A percentile compares a stretch with the other conserved stretches of the same genome.
phyloP scores from a whole-genome alignment of 164 flowering plant genomes.

The Kingdonia uniflora region DNA sequence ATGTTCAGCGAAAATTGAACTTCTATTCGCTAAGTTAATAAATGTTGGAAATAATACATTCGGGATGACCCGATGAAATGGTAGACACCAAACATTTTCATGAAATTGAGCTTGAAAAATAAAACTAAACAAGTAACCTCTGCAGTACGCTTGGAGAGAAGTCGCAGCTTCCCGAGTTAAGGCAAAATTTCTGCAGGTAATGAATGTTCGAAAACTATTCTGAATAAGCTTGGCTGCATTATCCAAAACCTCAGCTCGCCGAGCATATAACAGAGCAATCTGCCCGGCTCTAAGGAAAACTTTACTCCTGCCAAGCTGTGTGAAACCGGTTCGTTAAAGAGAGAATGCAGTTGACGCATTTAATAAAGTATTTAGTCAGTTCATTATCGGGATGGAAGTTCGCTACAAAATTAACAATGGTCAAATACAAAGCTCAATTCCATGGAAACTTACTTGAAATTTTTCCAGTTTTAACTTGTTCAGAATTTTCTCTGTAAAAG shows the following conservation, averaged over 20 bases:
- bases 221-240: constrained; percentile 73
- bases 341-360: constrained; percentile 1
- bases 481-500: constrained; percentile 53
- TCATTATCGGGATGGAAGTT: constrained; percentile 1
- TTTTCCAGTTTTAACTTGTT: constrained; percentile 67
- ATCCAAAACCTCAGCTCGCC: constrained; percentile 79
- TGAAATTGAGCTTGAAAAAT: constrained; percentile 1
- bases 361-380: no score
- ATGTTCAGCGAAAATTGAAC: no score
- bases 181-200: constrained; percentile 47
- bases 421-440: constrained; percentile 6
- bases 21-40: no score
- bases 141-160: constrained; percentile 61
- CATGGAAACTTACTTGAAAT: constrained; percentile 52
- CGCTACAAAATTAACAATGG: not conserved
- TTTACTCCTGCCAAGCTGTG: constrained; percentile 77
- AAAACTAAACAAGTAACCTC: constrained; percentile 37
- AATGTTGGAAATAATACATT: no score
- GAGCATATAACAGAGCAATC: constrained; percentile 73
- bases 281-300: constrained; percentile 96
- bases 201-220: constrained; percentile 45
- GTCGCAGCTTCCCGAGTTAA: constrained; percentile 44
- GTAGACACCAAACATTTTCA: not conserved
- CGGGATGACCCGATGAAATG: no score
- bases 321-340: constrained; percentile 2